phyloP scores from a whole-genome alignment of 805 yeast species.

The Monosporozyma siamensis region DNA sequence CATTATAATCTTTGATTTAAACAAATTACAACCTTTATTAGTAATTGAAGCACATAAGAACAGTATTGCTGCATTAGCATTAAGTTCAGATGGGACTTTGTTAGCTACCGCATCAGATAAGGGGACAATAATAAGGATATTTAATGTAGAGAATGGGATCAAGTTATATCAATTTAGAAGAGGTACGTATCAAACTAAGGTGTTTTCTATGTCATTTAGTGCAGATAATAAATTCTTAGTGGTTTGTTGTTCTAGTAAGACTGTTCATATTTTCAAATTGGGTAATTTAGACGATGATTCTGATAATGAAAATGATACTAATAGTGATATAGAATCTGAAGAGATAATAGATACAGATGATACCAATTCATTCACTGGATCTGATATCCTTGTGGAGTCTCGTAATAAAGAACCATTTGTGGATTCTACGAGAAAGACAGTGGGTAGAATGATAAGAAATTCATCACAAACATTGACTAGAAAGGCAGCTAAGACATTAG shows the following conservation, averaged over 20 bases:
- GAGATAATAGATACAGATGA: conserved; percentile 10
- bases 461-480: conserved; percentile 72
- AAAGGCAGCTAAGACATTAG: conserved; percentile 80
- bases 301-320: neutral
- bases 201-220: conserved; percentile 69
- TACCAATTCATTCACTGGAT: neutral
- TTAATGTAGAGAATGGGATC: conserved; percentile 51
- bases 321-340: conserved; percentile 20
- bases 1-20: conserved; percentile 56
- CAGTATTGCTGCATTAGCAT: conserved; percentile 50
- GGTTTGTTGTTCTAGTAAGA: conserved; percentile 84
- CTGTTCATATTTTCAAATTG: conserved; percentile 83
- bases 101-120: conserved; percentile 70
- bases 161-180: conserved; percentile 60
- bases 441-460: conserved; percentile 64
- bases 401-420: conserved; percentile 41
- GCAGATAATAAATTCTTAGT: conserved; percentile 58
- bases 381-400: neutral
- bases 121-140: conserved; percentile 70
- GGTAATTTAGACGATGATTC: conserved; percentile 19
- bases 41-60: conserved; percentile 71
- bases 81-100: conserved; percentile 55
- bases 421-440: conserved; percentile 60
- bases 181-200: conserved; percentile 76
- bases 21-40: conserved; percentile 51